These are phyloP conservation scores for Xylariaceae sp. DNA, from an alignment of 2,329 filamentous ascomycete genomes.

Conservation along the genomic window DNA sequence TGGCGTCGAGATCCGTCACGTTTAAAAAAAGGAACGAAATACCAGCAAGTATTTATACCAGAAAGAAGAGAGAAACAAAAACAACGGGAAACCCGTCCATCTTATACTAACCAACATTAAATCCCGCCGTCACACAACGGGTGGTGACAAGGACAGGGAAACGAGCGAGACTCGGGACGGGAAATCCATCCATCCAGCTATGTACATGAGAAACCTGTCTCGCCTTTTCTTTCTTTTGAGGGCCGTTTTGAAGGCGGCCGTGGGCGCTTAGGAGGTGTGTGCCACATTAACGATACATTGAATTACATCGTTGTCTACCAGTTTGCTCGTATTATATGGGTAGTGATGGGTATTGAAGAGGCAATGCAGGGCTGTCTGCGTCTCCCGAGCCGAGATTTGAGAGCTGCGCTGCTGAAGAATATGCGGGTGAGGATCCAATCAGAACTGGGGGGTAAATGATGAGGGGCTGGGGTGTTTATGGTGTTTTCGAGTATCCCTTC, in stretches of 20 bases:
- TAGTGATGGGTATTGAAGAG: too few relatives aligned
- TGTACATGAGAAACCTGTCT: neutral
- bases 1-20: neutral
- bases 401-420: conserved; percentile 11
- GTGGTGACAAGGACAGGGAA: neutral
- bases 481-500: too few relatives aligned
- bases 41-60: too few relatives aligned
- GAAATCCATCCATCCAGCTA: neutral
- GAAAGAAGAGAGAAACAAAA: too few relatives aligned
- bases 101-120: neutral
- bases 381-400: conserved; percentile 31
- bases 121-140: neutral
- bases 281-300: conserved; percentile 19
- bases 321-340: too few relatives aligned
- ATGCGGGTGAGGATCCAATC: conserved; percentile 11
- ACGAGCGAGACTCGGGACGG: neutral
- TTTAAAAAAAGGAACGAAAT: neutral
- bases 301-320: too few relatives aligned
- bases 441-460: conserved; percentile 12
- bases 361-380: conserved; percentile 18
- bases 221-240: neutral
- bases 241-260: conserved; percentile 20
- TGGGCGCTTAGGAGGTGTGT: conserved; percentile 26
- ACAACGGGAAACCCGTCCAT: too few relatives aligned
- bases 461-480: neutral